phyloP scores from a whole-genome alignment of 208 protist genomes.

The Strigomonas culicis region DNA sequence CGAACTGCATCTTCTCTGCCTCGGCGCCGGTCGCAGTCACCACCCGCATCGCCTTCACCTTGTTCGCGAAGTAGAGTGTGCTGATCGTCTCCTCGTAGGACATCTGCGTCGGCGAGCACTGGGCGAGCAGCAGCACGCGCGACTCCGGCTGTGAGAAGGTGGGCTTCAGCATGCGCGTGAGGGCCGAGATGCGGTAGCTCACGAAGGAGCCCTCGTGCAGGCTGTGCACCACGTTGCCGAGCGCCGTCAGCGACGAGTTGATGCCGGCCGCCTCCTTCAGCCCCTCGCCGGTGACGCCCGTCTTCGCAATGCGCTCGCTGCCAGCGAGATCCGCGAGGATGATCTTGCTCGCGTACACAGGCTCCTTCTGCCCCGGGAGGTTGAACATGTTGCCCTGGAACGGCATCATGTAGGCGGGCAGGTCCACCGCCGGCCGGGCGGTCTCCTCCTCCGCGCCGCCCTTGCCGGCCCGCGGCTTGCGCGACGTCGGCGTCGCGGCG shows the following conservation, averaged over 20 bases:
- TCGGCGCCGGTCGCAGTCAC: conserved; percentile 31
- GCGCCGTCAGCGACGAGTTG: conserved; percentile 90
- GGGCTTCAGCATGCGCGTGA: conserved; percentile 85
- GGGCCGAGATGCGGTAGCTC: conserved; percentile 86
- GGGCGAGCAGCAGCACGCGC: conserved; percentile 84
- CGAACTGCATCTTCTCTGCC: conserved; percentile 52
- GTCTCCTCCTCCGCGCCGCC: conserved; percentile 16
- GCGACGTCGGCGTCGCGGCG: conserved; percentile 6
- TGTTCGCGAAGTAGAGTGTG: conserved; percentile 89
- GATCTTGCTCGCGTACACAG: conserved; percentile 80
- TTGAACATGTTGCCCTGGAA: conserved; percentile 70
- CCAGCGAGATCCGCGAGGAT: conserved; percentile 93
- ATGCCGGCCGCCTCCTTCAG: conserved; percentile 86
- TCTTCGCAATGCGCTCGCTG: conserved; percentile 76
- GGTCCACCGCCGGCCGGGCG: conserved; percentile 4
- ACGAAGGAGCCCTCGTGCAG: conserved; percentile 81
- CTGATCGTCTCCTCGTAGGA: conserved; percentile 84
- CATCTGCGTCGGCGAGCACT: conserved; percentile 73
- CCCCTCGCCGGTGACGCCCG: conserved; percentile 59
- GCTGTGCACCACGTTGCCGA: conserved; percentile 91
- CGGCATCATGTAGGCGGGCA: conserved; percentile 55
- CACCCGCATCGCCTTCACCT: conserved; percentile 87
- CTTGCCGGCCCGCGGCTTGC: conserved; percentile 12
- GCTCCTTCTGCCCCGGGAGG: conserved; percentile 69
- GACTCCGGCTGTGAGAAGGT: conserved; percentile 78